Evolutionary conservation across 2,329 filamentous ascomycete species (phyloP).

Genomic region (Ophiostoma novo-ulmi): DNA sequence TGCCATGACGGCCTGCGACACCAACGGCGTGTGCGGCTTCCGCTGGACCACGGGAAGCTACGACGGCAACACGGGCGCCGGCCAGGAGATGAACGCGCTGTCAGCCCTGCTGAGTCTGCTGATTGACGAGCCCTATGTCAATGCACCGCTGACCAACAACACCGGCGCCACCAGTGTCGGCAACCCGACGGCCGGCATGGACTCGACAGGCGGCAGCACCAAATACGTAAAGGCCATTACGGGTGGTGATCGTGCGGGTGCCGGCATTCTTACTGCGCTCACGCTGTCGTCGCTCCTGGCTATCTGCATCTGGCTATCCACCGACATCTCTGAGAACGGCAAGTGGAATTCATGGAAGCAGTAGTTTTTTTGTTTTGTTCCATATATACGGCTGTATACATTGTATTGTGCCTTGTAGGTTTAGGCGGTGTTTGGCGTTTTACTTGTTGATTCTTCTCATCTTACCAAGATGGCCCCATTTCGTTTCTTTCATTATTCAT

Average conservation of each 20-base stretch:
- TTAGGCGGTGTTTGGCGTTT: conserved; percentile 9
- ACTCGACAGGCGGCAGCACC: conserved; percentile 23
- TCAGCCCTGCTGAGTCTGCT: conserved; percentile 45
- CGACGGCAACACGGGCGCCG: conserved; percentile 44
- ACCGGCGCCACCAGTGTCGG: conserved; percentile 42
- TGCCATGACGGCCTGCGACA: conserved; percentile 55
- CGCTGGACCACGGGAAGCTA: conserved; percentile 50
- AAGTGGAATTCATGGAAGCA: conserved; percentile 16
- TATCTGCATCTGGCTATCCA: conserved; percentile 38
- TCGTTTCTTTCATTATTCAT: background rate
- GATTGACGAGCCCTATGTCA: conserved; percentile 32
- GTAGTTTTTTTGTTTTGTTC: background rate
- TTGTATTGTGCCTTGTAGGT: background rate
- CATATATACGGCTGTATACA: background rate
- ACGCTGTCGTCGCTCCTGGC: conserved; percentile 51
- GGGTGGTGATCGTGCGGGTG: conserved; percentile 61
- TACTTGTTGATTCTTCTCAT: background rate
- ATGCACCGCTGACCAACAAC: conserved; percentile 35
- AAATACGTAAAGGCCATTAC: conserved; percentile 42
- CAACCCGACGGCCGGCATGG: conserved; percentile 33
- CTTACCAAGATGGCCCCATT: background rate
- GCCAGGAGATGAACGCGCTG: conserved; percentile 50
- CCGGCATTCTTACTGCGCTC: conserved; percentile 57
- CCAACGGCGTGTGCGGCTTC: conserved; percentile 57
- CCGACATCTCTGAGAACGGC: conserved; percentile 22